These are phyloP conservation scores for Cladophialophora bantiana DNA, from an alignment of 2,329 filamentous ascomycete species.

Conservation along the genomic window DNA sequence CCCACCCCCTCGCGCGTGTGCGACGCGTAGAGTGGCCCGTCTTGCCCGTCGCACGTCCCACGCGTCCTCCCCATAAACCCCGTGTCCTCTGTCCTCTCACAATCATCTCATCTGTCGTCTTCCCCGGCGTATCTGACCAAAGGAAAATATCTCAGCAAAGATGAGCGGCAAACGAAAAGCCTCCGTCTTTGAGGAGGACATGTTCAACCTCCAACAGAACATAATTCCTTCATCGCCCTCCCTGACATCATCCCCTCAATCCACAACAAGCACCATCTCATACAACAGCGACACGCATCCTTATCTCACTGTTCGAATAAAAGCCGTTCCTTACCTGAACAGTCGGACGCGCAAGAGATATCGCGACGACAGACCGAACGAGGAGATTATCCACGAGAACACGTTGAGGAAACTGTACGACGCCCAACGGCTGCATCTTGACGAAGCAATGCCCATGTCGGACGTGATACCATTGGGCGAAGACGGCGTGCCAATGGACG, in stretches of 20 bases:
- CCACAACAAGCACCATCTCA: slow-evolving; percentile 11
- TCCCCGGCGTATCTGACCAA: not conserved
- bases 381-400: slow-evolving; percentile 53
- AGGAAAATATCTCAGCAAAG: not conserved
- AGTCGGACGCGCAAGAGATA: slow-evolving; percentile 66
- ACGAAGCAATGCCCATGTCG: slow-evolving; percentile 32
- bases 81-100: not conserved
- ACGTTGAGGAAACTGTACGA: slow-evolving; percentile 39
- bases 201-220: slow-evolving; percentile 10
- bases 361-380: slow-evolving; percentile 64
- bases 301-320: slow-evolving; percentile 17
- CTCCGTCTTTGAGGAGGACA: slow-evolving; percentile 27
- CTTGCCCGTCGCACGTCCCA: not conserved
- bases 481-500: not conserved
- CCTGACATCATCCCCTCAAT: slow-evolving; percentile 22
- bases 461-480: slow-evolving; percentile 17
- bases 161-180: slow-evolving; percentile 41
- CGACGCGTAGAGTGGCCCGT: slow-evolving; percentile 34
- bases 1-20: not conserved
- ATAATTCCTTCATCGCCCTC: slow-evolving; percentile 18
- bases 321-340: slow-evolving; percentile 52
- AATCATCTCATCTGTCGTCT: not conserved
- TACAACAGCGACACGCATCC: not conserved
- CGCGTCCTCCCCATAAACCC: not conserved
- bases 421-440: slow-evolving; percentile 36